These are phyloP conservation scores for Carex littledalei DNA, from an alignment of 176 grass and related monocot species.

Conservation along the genomic window DNA sequence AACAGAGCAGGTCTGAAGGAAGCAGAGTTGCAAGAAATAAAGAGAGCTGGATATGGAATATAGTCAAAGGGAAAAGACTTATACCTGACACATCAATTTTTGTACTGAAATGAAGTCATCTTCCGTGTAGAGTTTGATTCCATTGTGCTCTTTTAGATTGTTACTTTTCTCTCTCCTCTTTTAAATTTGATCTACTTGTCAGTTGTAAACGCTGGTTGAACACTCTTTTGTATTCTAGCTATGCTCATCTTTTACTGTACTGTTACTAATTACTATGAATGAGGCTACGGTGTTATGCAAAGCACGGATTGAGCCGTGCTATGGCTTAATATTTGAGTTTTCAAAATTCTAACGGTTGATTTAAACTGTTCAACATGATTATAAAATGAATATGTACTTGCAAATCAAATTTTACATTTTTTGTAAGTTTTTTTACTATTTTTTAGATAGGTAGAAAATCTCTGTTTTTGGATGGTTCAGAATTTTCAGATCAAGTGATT, in stretches of 20 bases:
- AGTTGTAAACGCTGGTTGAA: neutral
- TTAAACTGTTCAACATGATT: too few relatives aligned
- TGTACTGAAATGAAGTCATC: conserved; percentile 8
- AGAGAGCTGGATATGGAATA: conserved; percentile 58
- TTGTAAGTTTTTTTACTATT: too few relatives aligned
- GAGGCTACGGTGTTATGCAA: too few relatives aligned
- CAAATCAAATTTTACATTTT: too few relatives aligned
- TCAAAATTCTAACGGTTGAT: too few relatives aligned
- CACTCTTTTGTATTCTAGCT: conserved; percentile 4
- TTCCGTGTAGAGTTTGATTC: conserved; percentile 24
- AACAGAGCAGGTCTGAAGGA: conserved; percentile 23
- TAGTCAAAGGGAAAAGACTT: conserved; percentile 63
- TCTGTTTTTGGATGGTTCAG: too few relatives aligned
- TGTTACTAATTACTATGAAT: too few relatives aligned
- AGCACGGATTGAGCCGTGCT: too few relatives aligned
- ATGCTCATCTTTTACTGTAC: neutral
- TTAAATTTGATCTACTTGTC: neutral
- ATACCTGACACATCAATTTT: conserved; percentile 21
- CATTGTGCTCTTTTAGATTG: neutral
- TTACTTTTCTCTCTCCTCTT: neutral
- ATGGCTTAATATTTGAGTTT: too few relatives aligned
- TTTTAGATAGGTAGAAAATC: too few relatives aligned
- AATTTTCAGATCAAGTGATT: too few relatives aligned
- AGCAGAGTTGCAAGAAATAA: conserved; percentile 4
- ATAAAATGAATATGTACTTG: too few relatives aligned